Percentiles rank a stretch among this genome's conserved stretches.
Evolutionary conservation across 179 eudicot genomes (phyloP).

Genomic region (Patellifolia procumbens): DNA sequence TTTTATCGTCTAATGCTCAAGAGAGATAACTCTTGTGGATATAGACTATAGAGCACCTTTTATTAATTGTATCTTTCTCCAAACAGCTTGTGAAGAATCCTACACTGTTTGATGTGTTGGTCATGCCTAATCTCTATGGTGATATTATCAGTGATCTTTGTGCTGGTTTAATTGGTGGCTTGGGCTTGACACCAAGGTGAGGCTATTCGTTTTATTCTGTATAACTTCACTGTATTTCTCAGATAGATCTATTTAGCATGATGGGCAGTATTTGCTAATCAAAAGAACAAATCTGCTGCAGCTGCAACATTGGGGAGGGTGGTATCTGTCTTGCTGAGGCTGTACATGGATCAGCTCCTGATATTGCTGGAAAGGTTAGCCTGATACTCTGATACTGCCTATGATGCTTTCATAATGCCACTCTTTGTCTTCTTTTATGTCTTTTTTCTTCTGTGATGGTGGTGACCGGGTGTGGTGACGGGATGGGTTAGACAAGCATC

Average conservation of each 20-base stretch:
- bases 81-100: slow-evolving; percentile 98
- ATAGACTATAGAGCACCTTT: not conserved
- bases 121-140: slow-evolving; percentile 98
- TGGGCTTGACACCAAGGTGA: slow-evolving; percentile 97
- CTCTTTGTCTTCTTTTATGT: not conserved
- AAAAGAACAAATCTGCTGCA: slow-evolving; percentile 26
- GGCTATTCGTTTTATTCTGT: not conserved
- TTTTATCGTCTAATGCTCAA: not conserved
- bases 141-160: slow-evolving; percentile 97
- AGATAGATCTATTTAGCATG: slow-evolving; percentile 9
- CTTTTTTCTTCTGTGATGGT: not conserved
- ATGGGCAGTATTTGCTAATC: not conserved
- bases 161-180: slow-evolving; percentile 97
- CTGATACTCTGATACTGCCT: not conserved
- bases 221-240: not conserved
- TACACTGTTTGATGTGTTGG: slow-evolving; percentile 87
- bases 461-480: not conserved
- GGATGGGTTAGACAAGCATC: too few relatives aligned
- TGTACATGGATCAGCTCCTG: slow-evolving; percentile 99
- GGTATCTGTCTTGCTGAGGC: slow-evolving; percentile 99
- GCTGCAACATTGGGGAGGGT: slow-evolving; percentile 96
- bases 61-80: slow-evolving; percentile 20
- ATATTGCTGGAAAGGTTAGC: slow-evolving; percentile 96
- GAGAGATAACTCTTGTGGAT: not conserved
- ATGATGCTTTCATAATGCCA: not conserved